Base-by-base conservation (phyloP, 2,329 filamentous ascomycete species). In the Dendrostoma leiphaemia region DNA sequence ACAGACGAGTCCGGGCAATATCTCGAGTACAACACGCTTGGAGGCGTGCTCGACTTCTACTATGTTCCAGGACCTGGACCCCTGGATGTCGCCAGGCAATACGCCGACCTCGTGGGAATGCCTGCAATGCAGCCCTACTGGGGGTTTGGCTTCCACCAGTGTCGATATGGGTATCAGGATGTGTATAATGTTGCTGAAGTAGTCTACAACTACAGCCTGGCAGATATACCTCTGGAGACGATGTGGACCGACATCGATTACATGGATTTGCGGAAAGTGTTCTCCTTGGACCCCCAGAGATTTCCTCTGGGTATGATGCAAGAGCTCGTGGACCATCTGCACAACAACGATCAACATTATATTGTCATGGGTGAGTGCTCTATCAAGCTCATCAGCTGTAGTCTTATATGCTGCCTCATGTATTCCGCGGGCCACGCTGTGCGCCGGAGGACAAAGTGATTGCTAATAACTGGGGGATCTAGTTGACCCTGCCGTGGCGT, bases 11-110 rank as follows among this genome's bases (percentile, higher is more conserved):
- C 78, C 7, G 76, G 80, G 6, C 84, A 92, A 65, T 90, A 86
- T 54, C 78, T 94, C 5, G 88, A 92, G 69, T 94, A 92, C 72
- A 90, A 92, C 67, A 83, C 83, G 1, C 76, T 93, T 0, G 89
- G 90, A 6, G 90, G 90, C 9, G 79, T 92, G 19, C 66, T 94
- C 2, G 90, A 93, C 67, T 81, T 88, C 48, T 87, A 87, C 64
- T 86, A 88, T 63, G 62, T 87, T 9, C 75, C 81, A 8, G 85
- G 84, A 0, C 80, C 82, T 0, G 76, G 72, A 0, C 81, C 84
- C 0, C 70, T 81, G 35, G 79, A 83, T 10, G 82, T 85, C 0
- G 74, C 81, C 10, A 71, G 73, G 60, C 83, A 87, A 62, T 86
- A 86, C 59, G 72, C 81, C 1, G 75, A 81, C 54, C 68, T 86